Conservation (phyloP, 1,139 yeast genomes). For the Wickerhamomyces sp. region DNA sequence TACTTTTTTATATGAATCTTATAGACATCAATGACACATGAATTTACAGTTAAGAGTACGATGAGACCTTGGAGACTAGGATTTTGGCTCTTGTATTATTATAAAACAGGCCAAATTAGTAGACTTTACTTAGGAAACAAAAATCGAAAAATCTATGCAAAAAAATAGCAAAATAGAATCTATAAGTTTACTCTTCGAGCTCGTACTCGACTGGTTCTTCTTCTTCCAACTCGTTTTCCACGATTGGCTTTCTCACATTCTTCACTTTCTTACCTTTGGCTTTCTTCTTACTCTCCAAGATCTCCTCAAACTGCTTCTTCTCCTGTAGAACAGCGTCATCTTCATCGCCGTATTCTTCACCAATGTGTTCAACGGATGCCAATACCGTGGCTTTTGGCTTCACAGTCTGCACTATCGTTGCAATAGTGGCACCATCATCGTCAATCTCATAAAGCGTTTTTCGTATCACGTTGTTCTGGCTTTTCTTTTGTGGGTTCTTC, state of each 20-base stretch:
- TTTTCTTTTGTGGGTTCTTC: slow-evolving; percentile 1
- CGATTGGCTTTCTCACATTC: neutral
- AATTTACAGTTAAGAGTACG: too few relatives aligned
- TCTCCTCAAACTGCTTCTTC: neutral
- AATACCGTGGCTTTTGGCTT: slow-evolving; percentile 9
- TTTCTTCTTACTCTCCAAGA: neutral
- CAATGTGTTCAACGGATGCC: slow-evolving; percentile 1
- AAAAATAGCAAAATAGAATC: too few relatives aligned
- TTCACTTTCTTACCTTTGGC: slow-evolving; percentile 1
- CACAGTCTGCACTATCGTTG: slow-evolving; percentile 20
- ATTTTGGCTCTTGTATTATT: too few relatives aligned
- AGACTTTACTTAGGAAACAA: too few relatives aligned
- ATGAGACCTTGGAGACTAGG: too few relatives aligned
- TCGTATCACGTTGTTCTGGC: slow-evolving; percentile 4
- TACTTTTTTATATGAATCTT: too few relatives aligned
- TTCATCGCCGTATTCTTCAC: slow-evolving; percentile 3
- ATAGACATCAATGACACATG: too few relatives aligned
- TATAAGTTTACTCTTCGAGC: too few relatives aligned
- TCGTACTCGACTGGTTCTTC: too few relatives aligned
- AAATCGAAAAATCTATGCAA: too few relatives aligned
- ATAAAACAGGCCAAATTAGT: too few relatives aligned
- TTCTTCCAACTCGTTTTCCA: neutral
- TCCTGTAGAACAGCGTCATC: slow-evolving; percentile 2
- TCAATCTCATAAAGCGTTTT: slow-evolving; percentile 23
- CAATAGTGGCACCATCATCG: slow-evolving; percentile 22